Base-by-base conservation (phyloP, 805 yeast genomes). In the Tetrapisispora fleetii region DNA sequence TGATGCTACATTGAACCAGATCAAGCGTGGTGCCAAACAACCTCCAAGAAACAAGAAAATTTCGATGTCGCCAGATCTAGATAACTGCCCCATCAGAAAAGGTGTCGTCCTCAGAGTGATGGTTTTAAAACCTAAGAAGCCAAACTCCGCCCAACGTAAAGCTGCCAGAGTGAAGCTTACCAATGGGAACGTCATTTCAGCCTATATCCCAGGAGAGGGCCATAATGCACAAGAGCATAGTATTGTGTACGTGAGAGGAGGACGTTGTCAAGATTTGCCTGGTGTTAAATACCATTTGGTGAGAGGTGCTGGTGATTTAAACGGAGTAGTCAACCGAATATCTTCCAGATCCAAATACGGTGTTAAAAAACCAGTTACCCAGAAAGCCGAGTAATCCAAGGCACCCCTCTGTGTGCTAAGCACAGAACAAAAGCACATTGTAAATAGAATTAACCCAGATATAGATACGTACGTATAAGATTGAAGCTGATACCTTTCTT, bases 181-280 rank as follows among this genome's bases (percentile, higher is more conserved):
- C 11, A 91, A 86, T 59, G 99, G 98, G 27, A 83, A 82, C 55
- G 81, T 86, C 45, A 78, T 93, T 17, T 82, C 91, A 42, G 96
- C 96, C 1, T 90, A 89, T 65, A 93, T 93, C 50, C 96, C 97
- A 16, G 99, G 99, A 48, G 97, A 93, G 64, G 99, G 99, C 19
- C 99, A 93, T 68, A 93, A 93, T 63, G 83, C 95, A 21, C 98
- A 93, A 72, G 99, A 93, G 67, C 99, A 93, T 70, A 86, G 95
- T 61, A 95, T 93, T 46, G 98, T 93, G 1, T 78, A 81, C 47
- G 95, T 93, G 3, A 80, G 99, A 69, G 99, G 99, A n/a, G 99
- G 99, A 16, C 81, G 97, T 76, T 87, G 87, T 47, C 96, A 90
- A 64, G 99, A 93, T 80, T 74, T 91, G 59, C 99, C 99, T 24